Evolutionary conservation across 2,329 filamentous ascomycete species (phyloP).

Genomic region (Aureobasidium sp.): DNA sequence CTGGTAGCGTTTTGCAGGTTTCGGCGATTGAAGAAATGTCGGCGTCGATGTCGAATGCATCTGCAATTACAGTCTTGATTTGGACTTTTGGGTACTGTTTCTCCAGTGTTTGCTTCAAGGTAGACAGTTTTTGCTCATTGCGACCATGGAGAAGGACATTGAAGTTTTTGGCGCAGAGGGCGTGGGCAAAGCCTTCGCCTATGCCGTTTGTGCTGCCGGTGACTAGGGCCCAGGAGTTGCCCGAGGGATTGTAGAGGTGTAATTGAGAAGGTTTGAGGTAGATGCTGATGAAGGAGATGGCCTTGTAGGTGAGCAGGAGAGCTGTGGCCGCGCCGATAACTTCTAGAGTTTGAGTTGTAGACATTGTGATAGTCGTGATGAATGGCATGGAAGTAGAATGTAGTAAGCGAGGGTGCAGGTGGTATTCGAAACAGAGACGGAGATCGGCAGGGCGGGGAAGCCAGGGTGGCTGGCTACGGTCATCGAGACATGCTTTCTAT

Average conservation of each 20-base stretch:
- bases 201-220: slow-evolving; percentile 51
- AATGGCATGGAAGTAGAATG: neutral
- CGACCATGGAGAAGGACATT: slow-evolving; percentile 52
- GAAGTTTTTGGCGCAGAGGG: slow-evolving; percentile 46
- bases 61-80: slow-evolving; percentile 37
- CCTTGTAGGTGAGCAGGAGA: slow-evolving; percentile 13
- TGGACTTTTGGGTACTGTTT: slow-evolving; percentile 32
- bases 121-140: slow-evolving; percentile 40
- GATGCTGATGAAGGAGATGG: slow-evolving; percentile 19
- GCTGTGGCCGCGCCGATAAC: neutral
- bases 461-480: no score
- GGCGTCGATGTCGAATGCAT: slow-evolving; percentile 30
- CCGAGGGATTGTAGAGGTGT: slow-evolving; percentile 17
- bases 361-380: neutral
- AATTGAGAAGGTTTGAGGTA: slow-evolving; percentile 22
- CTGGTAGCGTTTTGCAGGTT: slow-evolving; percentile 21
- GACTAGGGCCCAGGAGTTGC: slow-evolving; percentile 40
- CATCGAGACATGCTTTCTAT: no score
- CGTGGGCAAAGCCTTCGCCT: slow-evolving; percentile 42
- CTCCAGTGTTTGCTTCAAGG: slow-evolving; percentile 34
- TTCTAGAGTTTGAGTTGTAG: neutral
- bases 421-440: neutral
- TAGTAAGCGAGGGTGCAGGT: neutral
- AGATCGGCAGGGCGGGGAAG: neutral
- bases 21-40: slow-evolving; percentile 21